Conservation (phyloP, 371 early-diverging fungal species). For the Circinella minor region DNA sequence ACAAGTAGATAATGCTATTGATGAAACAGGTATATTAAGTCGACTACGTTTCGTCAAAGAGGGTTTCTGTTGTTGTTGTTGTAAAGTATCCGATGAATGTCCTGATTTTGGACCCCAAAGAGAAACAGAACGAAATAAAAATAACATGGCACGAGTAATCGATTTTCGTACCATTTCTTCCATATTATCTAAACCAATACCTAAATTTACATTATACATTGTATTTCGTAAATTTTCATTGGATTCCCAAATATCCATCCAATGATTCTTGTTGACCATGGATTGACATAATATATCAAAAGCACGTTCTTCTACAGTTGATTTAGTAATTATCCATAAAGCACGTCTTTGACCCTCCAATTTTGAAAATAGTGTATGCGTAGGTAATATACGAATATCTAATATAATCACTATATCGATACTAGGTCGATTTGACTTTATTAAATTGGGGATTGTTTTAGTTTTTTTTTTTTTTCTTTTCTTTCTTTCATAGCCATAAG, state of each 20-base stretch:
- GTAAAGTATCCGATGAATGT: background rate
- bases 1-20: no score
- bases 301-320: background rate
- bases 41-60: no score
- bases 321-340: background rate
- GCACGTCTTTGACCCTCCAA: background rate
- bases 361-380: background rate
- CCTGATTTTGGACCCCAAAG: background rate
- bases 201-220: background rate
- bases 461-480: background rate
- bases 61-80: background rate
- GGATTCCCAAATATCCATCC: background rate
- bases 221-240: background rate
- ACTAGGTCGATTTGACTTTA: background rate
- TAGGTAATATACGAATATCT: background rate
- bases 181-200: background rate
- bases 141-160: background rate
- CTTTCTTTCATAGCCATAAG: background rate
- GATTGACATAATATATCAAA: background rate
- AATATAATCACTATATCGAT: background rate
- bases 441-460: background rate
- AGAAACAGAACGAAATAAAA: background rate
- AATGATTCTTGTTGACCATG: background rate
- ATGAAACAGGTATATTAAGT: no score
- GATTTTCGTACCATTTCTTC: background rate